Evolutionary conservation across 2,329 filamentous ascomycete genomes (phyloP).

Genomic region (Hypoxylon sp.): DNA sequence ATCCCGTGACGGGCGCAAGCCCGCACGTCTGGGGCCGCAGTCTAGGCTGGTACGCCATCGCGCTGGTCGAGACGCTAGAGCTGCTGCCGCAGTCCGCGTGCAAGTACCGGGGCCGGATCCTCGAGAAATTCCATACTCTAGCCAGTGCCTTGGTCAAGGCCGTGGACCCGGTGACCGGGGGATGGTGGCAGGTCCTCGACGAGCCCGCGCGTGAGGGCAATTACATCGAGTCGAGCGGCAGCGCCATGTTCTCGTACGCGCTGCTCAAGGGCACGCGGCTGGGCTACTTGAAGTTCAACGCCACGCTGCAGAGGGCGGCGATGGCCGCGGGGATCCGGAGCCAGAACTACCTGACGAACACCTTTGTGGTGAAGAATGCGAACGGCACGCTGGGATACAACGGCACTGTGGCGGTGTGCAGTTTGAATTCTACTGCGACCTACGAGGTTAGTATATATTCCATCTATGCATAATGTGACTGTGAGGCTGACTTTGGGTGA

Average conservation of each 20-base stretch:
- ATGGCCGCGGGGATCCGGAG: conserved; percentile 35
- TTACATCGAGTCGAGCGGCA: conserved; percentile 56
- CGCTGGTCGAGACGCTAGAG: conserved; percentile 55
- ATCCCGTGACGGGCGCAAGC: conserved; percentile 53
- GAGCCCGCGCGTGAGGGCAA: conserved; percentile 48
- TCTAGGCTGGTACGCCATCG: conserved; percentile 56
- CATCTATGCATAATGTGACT: not conserved
- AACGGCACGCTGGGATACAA: conserved; percentile 52
- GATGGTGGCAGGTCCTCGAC: conserved; percentile 57
- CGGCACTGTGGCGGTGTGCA: conserved; percentile 57
- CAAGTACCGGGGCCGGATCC: conserved; percentile 29
- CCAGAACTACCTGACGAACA: conserved; percentile 45
- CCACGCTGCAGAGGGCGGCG: conserved; percentile 18
- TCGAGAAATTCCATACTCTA: conserved; percentile 44
- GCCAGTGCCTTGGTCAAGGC: conserved; percentile 45
- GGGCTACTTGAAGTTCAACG: conserved; percentile 50
- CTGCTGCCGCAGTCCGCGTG: conserved; percentile 35
- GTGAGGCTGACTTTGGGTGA: conserved; percentile 34
- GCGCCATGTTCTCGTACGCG: conserved; percentile 56
- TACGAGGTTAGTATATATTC: conserved; percentile 50
- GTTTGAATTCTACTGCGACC: conserved; percentile 57
- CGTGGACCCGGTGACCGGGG: conserved; percentile 50
- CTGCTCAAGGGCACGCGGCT: conserved; percentile 55
- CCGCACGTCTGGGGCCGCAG: conserved; percentile 57
- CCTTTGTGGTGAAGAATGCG: conserved; percentile 47